A percentile compares a stretch with the other conserved stretches of the same genome.
Evolutionary conservation across 768 basidiomycete species (phyloP).

Genomic region (Mycena albidolilacea): DNA sequence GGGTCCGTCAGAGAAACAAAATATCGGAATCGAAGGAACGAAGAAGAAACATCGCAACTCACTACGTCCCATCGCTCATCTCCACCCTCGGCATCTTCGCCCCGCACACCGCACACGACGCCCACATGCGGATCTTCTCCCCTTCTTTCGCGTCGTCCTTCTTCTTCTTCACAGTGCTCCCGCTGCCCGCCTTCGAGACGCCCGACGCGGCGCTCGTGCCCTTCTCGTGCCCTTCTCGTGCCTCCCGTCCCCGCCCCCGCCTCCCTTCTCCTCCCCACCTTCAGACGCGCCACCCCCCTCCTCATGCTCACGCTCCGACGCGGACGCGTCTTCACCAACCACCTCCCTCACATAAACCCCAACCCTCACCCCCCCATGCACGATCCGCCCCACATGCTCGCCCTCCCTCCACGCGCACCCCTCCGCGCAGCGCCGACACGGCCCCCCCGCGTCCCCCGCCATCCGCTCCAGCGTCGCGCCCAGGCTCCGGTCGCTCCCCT

Average conservation of each 20-base stretch:
- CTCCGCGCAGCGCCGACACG: not conserved
- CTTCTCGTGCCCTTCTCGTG: not conserved
- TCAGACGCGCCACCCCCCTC: slow-evolving; percentile 10
- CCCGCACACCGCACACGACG: slow-evolving; percentile 65
- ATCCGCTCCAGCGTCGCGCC: slow-evolving; percentile 60
- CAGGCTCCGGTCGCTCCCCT: slow-evolving; percentile 53
- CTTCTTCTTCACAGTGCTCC: not conserved
- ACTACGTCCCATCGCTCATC: slow-evolving; percentile 70
- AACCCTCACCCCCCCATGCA: slow-evolving; percentile 53
- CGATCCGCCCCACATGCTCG: slow-evolving; percentile 54
- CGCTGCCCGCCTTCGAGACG: not conserved
- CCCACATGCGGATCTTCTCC: slow-evolving; percentile 58
- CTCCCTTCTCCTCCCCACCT: slow-evolving; percentile 34
- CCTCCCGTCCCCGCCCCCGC: not conserved
- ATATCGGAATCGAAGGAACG: no score
- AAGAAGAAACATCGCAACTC: slow-evolving; percentile 43
- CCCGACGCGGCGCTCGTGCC: no score
- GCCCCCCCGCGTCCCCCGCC: slow-evolving; percentile 31
- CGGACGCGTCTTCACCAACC: no score
- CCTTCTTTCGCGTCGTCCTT: not conserved
- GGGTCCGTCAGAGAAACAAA: no score
- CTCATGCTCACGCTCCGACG: no score
- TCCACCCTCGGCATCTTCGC: slow-evolving; percentile 48
- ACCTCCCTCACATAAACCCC: slow-evolving; percentile 38
- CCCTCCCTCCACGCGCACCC: slow-evolving; percentile 44